Base-by-base conservation (phyloP, 129 eudicot species). In the Chrysanthemum makinoi region DNA sequence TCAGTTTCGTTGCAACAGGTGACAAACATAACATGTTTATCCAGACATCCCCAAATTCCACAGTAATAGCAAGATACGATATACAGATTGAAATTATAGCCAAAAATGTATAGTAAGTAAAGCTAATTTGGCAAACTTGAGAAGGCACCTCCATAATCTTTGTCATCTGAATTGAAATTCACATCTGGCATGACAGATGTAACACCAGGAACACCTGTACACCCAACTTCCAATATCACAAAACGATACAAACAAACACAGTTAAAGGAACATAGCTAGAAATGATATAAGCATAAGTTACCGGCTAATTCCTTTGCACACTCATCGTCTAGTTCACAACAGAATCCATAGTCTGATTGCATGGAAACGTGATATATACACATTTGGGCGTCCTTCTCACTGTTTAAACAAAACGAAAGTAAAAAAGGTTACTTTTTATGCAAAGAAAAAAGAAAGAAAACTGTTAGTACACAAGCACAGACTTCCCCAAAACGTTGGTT, bases 341-440 rank as follows among this genome's bases (percentile, higher is more conserved):
- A 87, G 85, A 94, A 94, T 75, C 96, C 96, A 53, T 75, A 84
- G 68, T 84, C 76, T 39, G 87, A 81, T 75, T 80, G 82, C 83
- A 88, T 82, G 15, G 96, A 90, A 47, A 87, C 44, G 44, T 94
- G 84, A 82, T 89, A 94, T 30, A 90, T 80, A 68, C 97, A 94
- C 99, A 87, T 94, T 70, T 94, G 97, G 13, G 99, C 97, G 75
- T 94, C 93, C 79, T 80, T 84, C 82, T 87, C 89, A 71, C 97
- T 94, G 84, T 77, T 70, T 70, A 53, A 57, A 10, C 22, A 10
- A 18, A 11, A 61, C 11, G 50, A 0, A 60, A 68, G 1, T 10
- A 17, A 51, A 69, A 68, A 68, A 12, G 5, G 33, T 61, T 60
- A 53, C 18, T 62, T 49, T 18, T 18, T 62, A 7, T 60, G 43